Evolutionary conservation across 2,329 filamentous ascomycete species (phyloP).

Genomic region (Pezicula carpinea): DNA sequence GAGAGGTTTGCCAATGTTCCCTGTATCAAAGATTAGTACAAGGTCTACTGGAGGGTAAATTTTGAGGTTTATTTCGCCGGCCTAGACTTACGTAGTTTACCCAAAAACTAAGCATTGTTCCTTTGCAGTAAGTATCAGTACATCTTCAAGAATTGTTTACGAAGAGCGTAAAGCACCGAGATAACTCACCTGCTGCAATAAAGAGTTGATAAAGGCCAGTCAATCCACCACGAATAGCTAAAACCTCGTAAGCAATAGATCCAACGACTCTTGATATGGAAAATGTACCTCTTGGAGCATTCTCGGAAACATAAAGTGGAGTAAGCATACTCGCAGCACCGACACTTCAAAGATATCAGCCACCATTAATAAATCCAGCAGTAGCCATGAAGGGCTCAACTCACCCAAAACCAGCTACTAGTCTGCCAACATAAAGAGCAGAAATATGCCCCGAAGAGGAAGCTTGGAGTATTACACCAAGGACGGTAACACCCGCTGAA

Average conservation of each 20-base stretch:
- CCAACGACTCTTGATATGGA: conserved; percentile 23
- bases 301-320: conserved; percentile 22
- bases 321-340: conserved; percentile 41
- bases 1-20: conserved; percentile 29
- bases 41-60: conserved; percentile 34
- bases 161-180: background rate
- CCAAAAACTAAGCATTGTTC: conserved; percentile 39
- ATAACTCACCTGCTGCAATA: conserved; percentile 24
- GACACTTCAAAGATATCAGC: conserved; percentile 20
- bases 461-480: conserved; percentile 62
- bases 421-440: conserved; percentile 63
- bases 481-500: conserved; percentile 50
- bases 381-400: background rate
- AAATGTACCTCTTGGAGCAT: conserved; percentile 35
- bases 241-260: conserved; percentile 41
- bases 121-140: conserved; percentile 5
- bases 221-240: conserved; percentile 45
- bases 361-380: background rate
- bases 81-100: conserved; percentile 43
- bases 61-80: conserved; percentile 25
- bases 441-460: conserved; percentile 54
- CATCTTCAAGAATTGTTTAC: conserved; percentile 30
- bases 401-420: conserved; percentile 41
- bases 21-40: conserved; percentile 7
- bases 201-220: conserved; percentile 48